Conservation (phyloP, 345 rosid species). For the Eucalyptus regnans region DNA sequence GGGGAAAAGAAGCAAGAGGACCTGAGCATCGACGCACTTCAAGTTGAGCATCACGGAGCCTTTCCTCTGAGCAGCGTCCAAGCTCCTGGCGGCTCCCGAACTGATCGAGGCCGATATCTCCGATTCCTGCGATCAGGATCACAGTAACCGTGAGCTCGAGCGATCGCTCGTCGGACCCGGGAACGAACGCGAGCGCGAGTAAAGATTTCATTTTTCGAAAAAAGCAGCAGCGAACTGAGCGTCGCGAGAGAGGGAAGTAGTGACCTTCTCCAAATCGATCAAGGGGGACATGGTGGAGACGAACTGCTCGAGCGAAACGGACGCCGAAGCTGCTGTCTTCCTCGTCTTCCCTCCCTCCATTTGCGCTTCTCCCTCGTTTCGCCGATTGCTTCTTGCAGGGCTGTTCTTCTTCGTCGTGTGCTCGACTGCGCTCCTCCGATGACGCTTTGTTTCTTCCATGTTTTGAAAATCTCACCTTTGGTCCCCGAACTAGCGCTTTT, state of each 20-base stretch:
- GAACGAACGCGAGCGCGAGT: not conserved
- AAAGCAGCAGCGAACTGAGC: not conserved
- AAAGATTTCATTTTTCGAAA: not conserved
- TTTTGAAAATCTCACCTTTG: not conserved
- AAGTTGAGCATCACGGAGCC: constrained; percentile 69
- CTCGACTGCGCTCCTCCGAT: not conserved
- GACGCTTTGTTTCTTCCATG: not conserved
- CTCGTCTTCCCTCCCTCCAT: constrained; percentile 17
- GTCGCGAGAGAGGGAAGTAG: not conserved
- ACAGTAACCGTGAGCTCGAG: not conserved
- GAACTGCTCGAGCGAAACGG: constrained; percentile 53
- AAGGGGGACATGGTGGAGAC: constrained; percentile 60
- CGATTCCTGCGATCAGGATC: constrained; percentile 36
- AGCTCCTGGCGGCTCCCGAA: constrained; percentile 52
- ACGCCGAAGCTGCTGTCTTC: constrained; percentile 19
- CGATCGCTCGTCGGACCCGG: not conserved
- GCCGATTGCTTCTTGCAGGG: not conserved
- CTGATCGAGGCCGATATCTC: constrained; percentile 71
- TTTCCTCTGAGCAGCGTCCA: constrained; percentile 56
- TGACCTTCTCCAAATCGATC: constrained; percentile 69
- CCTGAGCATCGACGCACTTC: constrained; percentile 81
- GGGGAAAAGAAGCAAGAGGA: not conserved
- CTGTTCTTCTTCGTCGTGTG: not conserved
- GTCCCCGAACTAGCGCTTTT: not conserved
- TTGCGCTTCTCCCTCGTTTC: not conserved